These are phyloP conservation scores for Hapsidospora chrysogenum DNA, from an alignment of 495 filamentous ascomycete species.

Conservation along the genomic window DNA sequence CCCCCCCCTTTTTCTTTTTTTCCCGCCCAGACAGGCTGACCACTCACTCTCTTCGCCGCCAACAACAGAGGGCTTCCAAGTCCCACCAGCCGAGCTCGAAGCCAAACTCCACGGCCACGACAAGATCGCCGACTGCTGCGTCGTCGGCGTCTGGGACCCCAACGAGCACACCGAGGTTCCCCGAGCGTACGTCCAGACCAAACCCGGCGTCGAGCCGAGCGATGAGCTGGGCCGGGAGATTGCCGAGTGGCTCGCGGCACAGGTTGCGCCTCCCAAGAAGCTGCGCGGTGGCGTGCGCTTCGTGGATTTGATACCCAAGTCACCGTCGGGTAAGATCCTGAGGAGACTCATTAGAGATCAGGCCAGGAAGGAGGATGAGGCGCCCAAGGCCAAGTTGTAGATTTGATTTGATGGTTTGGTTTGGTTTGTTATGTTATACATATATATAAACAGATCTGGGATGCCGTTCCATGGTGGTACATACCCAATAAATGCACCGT, in stretches of 20 bases:
- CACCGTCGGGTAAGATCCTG: slow-evolving; percentile 73
- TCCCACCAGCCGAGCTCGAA: slow-evolving; percentile 77
- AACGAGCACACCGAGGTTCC: slow-evolving; percentile 66
- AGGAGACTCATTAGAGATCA: slow-evolving; percentile 42
- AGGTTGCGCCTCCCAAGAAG: slow-evolving; percentile 45
- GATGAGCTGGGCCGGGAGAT: slow-evolving; percentile 45
- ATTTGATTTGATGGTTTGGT: no score
- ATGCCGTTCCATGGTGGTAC: no score
- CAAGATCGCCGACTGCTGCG: slow-evolving; percentile 67
- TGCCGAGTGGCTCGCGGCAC: slow-evolving; percentile 38
- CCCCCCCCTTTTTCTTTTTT: not conserved
- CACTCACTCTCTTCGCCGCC: no score
- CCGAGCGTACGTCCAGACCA: slow-evolving; percentile 61
- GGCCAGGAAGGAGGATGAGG: slow-evolving; percentile 17
- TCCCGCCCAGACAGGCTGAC: not conserved
- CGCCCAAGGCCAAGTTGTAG: slow-evolving; percentile 16
- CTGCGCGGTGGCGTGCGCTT: slow-evolving; percentile 72
- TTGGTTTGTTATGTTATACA: no score
- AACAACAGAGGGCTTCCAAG: slow-evolving; percentile 61
- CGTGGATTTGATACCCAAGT: slow-evolving; percentile 73
- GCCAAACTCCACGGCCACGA: slow-evolving; percentile 55
- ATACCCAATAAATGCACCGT: no score
- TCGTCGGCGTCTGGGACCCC: slow-evolving; percentile 62
- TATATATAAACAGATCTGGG: no score
- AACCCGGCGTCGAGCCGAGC: slow-evolving; percentile 26